These are phyloP conservation scores for Candida namnaoensis DNA, from an alignment of 805 yeast species.

Conservation along the genomic window DNA sequence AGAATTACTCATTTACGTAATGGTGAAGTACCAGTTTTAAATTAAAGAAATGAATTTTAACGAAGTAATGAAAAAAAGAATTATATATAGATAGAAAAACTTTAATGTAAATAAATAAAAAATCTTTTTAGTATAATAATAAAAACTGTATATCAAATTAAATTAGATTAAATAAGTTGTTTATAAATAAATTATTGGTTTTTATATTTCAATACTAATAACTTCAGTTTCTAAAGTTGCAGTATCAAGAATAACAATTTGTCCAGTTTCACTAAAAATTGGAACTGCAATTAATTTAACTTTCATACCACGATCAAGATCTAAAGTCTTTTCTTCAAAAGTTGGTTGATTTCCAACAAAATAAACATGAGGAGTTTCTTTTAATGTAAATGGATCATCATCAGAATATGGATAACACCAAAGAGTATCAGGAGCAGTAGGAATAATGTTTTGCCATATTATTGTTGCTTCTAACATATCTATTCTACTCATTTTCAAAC, in stretches of 20 bases:
- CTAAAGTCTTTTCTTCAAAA: constrained; percentile 38
- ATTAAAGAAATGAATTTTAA: not conserved
- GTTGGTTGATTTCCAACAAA: constrained; percentile 77
- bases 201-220: constrained; percentile 21
- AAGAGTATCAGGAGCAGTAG: constrained; percentile 94
- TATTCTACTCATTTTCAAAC: constrained; percentile 26
- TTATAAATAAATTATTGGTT: no score
- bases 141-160: no score
- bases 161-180: no score
- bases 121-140: no score
- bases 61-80: no score
- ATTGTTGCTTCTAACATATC: constrained; percentile 60
- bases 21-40: constrained; percentile 4
- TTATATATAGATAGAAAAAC: no score
- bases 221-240: constrained; percentile 46
- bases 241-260: constrained; percentile 54
- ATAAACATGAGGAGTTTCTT: constrained; percentile 78
- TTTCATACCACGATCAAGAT: constrained; percentile 25
- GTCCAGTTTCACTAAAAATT: constrained; percentile 54
- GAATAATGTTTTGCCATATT: constrained; percentile 80
- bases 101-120: no score
- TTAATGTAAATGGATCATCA: constrained; percentile 72
- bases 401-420: constrained; percentile 80
- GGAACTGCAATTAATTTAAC: constrained; percentile 66
- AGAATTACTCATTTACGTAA: constrained; percentile 12